Evolutionary conservation across 2,329 filamentous ascomycete genomes (phyloP).

Genomic region (Cladosporium sp.): DNA sequence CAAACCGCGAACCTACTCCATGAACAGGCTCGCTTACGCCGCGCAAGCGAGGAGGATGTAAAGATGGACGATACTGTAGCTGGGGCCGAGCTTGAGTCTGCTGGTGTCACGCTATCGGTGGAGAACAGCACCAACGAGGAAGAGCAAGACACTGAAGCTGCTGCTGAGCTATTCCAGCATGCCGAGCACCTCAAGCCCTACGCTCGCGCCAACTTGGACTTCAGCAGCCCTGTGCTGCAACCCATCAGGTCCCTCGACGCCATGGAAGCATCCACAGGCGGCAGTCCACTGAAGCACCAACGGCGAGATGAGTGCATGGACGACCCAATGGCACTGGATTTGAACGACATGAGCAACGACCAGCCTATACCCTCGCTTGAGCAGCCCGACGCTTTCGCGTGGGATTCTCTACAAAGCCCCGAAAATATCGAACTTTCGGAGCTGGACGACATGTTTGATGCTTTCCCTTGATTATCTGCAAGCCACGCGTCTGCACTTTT

Average conservation of each 20-base stretch:
- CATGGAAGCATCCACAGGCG: not conserved
- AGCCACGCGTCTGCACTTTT: conserved; percentile 23
- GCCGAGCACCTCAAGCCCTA: conserved; percentile 52
- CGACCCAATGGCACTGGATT: conserved; percentile 21
- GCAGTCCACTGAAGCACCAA: conserved; percentile 25
- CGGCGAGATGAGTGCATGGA: conserved; percentile 29
- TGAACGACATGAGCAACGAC: not conserved
- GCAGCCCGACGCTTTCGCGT: conserved; percentile 26
- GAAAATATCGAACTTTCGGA: conserved; percentile 92
- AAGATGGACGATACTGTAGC: conserved; percentile 33
- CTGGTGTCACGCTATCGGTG: conserved; percentile 37
- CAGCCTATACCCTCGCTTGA: not conserved
- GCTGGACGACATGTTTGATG: conserved; percentile 81
- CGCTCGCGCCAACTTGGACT: conserved; percentile 39
- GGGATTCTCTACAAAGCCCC: conserved; percentile 60
- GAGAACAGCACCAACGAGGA: conserved; percentile 45
- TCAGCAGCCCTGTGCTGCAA: conserved; percentile 50
- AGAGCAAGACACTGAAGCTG: conserved; percentile 50
- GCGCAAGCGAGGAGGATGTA: conserved; percentile 43
- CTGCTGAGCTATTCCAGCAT: conserved; percentile 52
- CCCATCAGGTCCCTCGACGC: not conserved
- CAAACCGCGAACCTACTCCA: conserved; percentile 87
- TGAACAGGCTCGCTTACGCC: conserved; percentile 50
- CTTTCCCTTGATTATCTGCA: conserved; percentile 22
- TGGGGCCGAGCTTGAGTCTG: conserved; percentile 36